A percentile compares a stretch with the other conserved stretches of the same genome.
Conservation (phyloP, 2,329 filamentous ascomycete species). For the Decorospora gaudefroyi region DNA sequence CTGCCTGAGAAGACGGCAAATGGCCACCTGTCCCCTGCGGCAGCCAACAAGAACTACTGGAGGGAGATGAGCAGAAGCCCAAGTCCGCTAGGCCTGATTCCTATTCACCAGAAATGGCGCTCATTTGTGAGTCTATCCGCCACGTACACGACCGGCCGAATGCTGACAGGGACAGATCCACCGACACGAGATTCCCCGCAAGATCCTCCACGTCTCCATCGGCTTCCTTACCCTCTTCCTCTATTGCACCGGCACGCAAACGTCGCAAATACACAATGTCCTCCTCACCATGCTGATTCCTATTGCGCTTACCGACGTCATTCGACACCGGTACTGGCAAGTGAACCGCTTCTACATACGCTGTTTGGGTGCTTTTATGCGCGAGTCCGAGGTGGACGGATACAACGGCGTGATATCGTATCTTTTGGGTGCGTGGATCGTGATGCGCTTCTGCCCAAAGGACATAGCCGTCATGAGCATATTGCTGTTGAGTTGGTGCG, state of each 20-base stretch:
- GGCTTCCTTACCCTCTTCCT: constrained; percentile 90
- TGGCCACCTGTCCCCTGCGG: constrained; percentile 70
- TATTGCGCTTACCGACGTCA: constrained; percentile 77
- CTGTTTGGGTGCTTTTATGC: constrained; percentile 87
- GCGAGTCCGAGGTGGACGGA: constrained; percentile 89
- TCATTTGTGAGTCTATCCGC: constrained; percentile 66
- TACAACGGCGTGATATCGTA: constrained; percentile 99
- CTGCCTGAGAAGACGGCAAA: constrained; percentile 57
- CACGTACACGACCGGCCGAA: neutral
- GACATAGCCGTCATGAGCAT: constrained; percentile 89
- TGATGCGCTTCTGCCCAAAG: constrained; percentile 86
- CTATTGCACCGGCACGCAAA: constrained; percentile 78
- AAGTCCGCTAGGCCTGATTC: constrained; percentile 89
- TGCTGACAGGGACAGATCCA: constrained; percentile 59
- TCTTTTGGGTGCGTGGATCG: constrained; percentile 84
- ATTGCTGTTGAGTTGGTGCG: constrained; percentile 93
- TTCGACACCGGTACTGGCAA: constrained; percentile 78
- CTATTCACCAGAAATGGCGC: constrained; percentile 90
- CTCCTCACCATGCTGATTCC: constrained; percentile 81
- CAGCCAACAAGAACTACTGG: constrained; percentile 73
- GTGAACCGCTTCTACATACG: constrained; percentile 89
- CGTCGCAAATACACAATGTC: constrained; percentile 77
- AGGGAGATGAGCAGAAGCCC: constrained; percentile 88
- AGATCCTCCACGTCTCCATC: constrained; percentile 91
- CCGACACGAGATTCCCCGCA: constrained; percentile 95